Conservation (phyloP, 106 monocot genomes). For the Phalaenopsis aphrodite region DNA sequence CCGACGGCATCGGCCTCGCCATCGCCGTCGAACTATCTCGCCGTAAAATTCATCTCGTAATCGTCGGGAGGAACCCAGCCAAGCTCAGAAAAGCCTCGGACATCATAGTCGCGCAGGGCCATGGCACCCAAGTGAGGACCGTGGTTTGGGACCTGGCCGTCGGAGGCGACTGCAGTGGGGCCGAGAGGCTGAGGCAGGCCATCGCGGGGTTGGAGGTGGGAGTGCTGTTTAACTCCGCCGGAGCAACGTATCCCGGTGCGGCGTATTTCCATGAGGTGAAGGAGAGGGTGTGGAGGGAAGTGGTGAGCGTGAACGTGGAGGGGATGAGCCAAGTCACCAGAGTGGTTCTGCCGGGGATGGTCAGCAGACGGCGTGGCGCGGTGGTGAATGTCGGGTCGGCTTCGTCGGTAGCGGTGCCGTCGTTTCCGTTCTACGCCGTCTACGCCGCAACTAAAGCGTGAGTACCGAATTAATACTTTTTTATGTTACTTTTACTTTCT, state of each 20-base stretch:
- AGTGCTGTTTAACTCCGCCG: slow-evolving; percentile 70
- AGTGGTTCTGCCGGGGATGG: slow-evolving; percentile 59
- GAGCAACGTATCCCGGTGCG: slow-evolving; percentile 45
- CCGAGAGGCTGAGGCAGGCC: slow-evolving; percentile 17
- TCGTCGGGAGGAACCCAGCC: slow-evolving; percentile 52
- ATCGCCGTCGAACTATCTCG: slow-evolving; percentile 57
- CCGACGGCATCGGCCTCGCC: slow-evolving; percentile 70
- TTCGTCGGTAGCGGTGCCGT: slow-evolving; percentile 50
- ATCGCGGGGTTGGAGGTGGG: slow-evolving; percentile 63
- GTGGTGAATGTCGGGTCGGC: slow-evolving; percentile 76
- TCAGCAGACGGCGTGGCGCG: slow-evolving; percentile 41
- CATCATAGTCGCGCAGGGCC: slow-evolving; percentile 16
- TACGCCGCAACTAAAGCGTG: slow-evolving; percentile 88
- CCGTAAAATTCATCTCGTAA: slow-evolving; percentile 42
- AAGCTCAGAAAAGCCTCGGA: slow-evolving; percentile 34
- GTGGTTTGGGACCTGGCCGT: slow-evolving; percentile 43
- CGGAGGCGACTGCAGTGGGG: slow-evolving; percentile 15
- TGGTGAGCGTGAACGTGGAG: slow-evolving; percentile 72
- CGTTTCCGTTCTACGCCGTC: slow-evolving; percentile 63
- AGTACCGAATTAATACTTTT: slow-evolving; percentile 10
- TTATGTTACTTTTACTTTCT: too few species aligned
- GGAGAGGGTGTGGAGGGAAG: slow-evolving; percentile 38
- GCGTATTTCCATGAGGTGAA: slow-evolving; percentile 67
- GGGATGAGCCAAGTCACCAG: slow-evolving; percentile 45
- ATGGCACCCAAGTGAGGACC: slow-evolving; percentile 16